These are phyloP conservation scores for Fusarium nanum DNA, from an alignment of 2,329 filamentous ascomycete genomes.

Conservation along the genomic window DNA sequence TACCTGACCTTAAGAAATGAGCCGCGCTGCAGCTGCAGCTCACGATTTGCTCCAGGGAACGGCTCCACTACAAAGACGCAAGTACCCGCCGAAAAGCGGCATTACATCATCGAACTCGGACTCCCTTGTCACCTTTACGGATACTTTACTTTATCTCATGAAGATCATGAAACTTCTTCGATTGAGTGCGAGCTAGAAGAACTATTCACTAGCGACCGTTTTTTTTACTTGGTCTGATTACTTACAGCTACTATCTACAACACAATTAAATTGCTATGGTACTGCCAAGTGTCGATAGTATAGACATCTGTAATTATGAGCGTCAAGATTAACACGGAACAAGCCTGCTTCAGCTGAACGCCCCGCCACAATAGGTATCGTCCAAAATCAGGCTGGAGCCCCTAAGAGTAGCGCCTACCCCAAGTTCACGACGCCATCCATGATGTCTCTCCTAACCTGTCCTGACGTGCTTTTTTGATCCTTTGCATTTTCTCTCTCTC, in stretches of 20 bases:
- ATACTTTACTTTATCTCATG: constrained; percentile 9
- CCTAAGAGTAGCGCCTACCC: constrained; percentile 37
- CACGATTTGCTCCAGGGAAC: constrained; percentile 22
- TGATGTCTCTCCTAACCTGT: constrained; percentile 12
- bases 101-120: constrained; percentile 45
- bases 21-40: constrained; percentile 25
- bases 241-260: not conserved
- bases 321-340: constrained; percentile 15
- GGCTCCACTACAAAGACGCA: constrained; percentile 15
- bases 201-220: not conserved
- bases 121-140: constrained; percentile 2
- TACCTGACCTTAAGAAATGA: constrained; percentile 5
- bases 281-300: not conserved
- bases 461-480: constrained; percentile 6
- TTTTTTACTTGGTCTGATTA: not conserved
- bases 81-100: constrained; percentile 21
- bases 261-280: not conserved
- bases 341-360: constrained; percentile 37
- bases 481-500: constrained; percentile 9
- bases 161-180: constrained; percentile 24
- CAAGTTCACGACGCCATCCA: constrained; percentile 37
- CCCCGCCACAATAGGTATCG: constrained; percentile 26
- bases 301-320: not conserved
- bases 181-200: constrained; percentile 9
- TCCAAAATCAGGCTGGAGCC: constrained; percentile 39